phyloP scores from a whole-genome alignment of 2,329 filamentous ascomycete species.

The Aspergillus neotritici region DNA sequence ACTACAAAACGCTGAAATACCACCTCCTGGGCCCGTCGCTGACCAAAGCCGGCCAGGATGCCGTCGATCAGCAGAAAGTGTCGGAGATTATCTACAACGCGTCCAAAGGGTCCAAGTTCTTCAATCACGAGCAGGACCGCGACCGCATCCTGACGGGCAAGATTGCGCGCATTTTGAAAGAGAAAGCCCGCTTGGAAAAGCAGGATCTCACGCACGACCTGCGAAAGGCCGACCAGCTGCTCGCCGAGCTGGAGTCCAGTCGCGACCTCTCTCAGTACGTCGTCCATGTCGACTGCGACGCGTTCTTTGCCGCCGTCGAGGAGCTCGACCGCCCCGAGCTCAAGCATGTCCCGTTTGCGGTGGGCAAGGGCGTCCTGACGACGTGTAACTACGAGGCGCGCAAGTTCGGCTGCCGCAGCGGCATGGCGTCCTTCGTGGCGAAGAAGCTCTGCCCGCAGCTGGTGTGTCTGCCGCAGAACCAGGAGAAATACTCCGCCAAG shows the following conservation, averaged over 20 bases:
- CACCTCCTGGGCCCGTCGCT: constrained; percentile 82
- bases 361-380: constrained; percentile 67
- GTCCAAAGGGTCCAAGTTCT: constrained; percentile 93
- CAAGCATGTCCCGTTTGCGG: constrained; percentile 80
- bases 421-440: constrained; percentile 94
- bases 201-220: constrained; percentile 68
- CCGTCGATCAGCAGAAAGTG: constrained; percentile 89
- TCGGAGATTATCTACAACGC: constrained; percentile 96
- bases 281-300: constrained; percentile 93
- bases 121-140: constrained; percentile 78
- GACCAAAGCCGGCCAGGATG: constrained; percentile 87
- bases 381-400: constrained; percentile 85
- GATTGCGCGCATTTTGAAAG: constrained; percentile 70
- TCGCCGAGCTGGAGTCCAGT: constrained; percentile 69
- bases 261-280: constrained; percentile 79
- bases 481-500: constrained; percentile 85
- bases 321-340: constrained; percentile 78
- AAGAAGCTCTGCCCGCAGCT: constrained; percentile 88
- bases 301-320: constrained; percentile 94
- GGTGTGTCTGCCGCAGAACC: constrained; percentile 76
- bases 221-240: constrained; percentile 72
- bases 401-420: constrained; percentile 83
- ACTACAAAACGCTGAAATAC: constrained; percentile 72
- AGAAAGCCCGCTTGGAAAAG: constrained; percentile 69
- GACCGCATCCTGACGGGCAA: constrained; percentile 80